Percentiles rank a stretch among this genome's conserved stretches.
phyloP scores from a whole-genome alignment of 768 basidiomycete species.

The Trichaptum fuscoviolaceum region DNA sequence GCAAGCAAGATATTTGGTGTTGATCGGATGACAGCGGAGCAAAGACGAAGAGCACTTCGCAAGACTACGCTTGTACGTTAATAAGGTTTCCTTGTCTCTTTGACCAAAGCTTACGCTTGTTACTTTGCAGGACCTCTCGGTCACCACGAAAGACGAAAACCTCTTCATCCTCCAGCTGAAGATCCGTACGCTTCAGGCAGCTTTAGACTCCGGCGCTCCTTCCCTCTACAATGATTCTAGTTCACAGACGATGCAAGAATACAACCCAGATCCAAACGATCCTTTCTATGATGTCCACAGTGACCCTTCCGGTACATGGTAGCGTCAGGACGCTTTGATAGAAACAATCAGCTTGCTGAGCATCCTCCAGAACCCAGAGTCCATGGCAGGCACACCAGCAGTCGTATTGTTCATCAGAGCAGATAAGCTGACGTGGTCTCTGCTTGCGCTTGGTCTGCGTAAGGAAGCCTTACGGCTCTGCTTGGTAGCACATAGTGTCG shows the following conservation, averaged over 20 bases:
- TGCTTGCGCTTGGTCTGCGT: constrained; percentile 3
- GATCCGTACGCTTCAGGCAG: background rate
- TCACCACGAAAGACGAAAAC: background rate
- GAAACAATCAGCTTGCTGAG: background rate
- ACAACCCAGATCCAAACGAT: background rate
- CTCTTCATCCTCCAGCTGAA: background rate
- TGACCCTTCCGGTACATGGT: background rate
- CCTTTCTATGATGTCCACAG: background rate
- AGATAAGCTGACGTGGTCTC: background rate
- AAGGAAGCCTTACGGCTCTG: constrained; percentile 8
- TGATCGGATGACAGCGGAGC: background rate
- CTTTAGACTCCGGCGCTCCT: background rate
- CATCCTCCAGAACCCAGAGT: background rate
- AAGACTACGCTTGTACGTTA: background rate
- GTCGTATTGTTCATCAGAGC: background rate
- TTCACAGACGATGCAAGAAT: background rate
- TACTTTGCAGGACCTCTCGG: background rate
- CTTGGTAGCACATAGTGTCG: constrained; percentile 4
- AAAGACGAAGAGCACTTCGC: background rate
- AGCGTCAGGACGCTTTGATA: background rate
- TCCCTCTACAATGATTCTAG: background rate
- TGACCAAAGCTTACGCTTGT: too few species aligned
- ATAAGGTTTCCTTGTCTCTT: too few species aligned
- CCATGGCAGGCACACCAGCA: background rate
- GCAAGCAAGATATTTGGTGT: background rate